phyloP scores from a whole-genome alignment of 305 asterid genomes.

The Fraxinus latifolia region DNA sequence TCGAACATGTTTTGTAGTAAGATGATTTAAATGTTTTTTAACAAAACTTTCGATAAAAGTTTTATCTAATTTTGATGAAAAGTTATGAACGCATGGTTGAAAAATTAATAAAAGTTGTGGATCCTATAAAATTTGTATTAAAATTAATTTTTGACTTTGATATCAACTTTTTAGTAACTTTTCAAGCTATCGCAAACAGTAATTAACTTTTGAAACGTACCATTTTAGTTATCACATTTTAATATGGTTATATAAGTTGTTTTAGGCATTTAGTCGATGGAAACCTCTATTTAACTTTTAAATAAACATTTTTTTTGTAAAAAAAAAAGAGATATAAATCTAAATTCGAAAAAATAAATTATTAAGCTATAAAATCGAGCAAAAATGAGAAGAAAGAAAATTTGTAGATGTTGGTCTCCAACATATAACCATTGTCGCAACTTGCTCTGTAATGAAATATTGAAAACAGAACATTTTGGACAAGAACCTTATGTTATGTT shows the following conservation, averaged over 20 bases:
- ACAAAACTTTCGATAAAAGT: too few species aligned
- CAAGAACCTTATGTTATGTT: not conserved
- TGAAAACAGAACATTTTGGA: not conserved
- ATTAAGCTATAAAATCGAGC: not conserved
- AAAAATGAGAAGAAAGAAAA: not conserved
- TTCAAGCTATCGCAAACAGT: not conserved
- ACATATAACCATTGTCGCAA: not conserved
- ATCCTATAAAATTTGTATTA: not conserved
- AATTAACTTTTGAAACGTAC: not conserved
- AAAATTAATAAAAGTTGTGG: not conserved
- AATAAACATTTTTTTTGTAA: not conserved
- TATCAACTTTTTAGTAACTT: not conserved
- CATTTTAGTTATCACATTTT: not conserved
- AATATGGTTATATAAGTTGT: not conserved
- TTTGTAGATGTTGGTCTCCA: not conserved
- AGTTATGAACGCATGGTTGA: not conserved
- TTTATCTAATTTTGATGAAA: too few species aligned
- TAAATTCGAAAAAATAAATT: too few species aligned
- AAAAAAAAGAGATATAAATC: not conserved
- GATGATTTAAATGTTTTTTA: not conserved
- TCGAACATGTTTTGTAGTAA: not conserved
- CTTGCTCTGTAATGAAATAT: not conserved
- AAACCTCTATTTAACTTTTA: not conserved
- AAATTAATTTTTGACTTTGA: not conserved
- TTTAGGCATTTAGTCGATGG: not conserved